phyloP scores from a whole-genome alignment of 148 eudicot species.

The Diospyros lotus region DNA sequence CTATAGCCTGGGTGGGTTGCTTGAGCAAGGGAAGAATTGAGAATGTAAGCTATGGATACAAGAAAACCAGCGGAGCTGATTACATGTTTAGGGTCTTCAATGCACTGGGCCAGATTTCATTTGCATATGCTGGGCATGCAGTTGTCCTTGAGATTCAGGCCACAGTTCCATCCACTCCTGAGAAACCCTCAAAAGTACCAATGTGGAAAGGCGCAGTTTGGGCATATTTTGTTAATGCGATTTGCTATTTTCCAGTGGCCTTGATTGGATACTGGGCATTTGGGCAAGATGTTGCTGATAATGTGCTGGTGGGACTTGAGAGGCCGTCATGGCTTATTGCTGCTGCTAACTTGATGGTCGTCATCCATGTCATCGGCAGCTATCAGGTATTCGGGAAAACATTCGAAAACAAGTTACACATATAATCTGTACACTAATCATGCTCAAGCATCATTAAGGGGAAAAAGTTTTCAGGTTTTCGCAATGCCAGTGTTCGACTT shows the following conservation, averaged over 20 bases:
- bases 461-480: conserved; percentile 47
- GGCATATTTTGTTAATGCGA: conserved; percentile 73
- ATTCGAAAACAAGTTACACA: too few species aligned
- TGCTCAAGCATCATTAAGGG: not conserved
- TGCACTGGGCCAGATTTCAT: conserved; percentile 79
- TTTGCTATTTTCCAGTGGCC: conserved; percentile 93
- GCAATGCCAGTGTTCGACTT: conserved; percentile 91
- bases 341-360: conserved; percentile 92
- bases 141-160: conserved; percentile 90
- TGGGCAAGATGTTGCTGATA: conserved; percentile 80
- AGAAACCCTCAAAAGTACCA: conserved; percentile 59
- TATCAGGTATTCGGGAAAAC: conserved; percentile 45
- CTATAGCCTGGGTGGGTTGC: conserved; percentile 91
- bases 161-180: conserved; percentile 83
- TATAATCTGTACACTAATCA: too few species aligned
- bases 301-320: conserved; percentile 73
- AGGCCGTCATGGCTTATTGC: conserved; percentile 89
- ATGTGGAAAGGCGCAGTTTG: conserved; percentile 91
- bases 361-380: conserved; percentile 92
- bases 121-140: conserved; percentile 84
- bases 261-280: conserved; percentile 87
- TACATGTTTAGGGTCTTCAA: conserved; percentile 71
- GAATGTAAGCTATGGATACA: conserved; percentile 73
- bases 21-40: conserved; percentile 49
- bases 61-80: conserved; percentile 53